Base-by-base conservation (phyloP, 371 early-diverging fungal species). In the Funneliformis caledonium region DNA sequence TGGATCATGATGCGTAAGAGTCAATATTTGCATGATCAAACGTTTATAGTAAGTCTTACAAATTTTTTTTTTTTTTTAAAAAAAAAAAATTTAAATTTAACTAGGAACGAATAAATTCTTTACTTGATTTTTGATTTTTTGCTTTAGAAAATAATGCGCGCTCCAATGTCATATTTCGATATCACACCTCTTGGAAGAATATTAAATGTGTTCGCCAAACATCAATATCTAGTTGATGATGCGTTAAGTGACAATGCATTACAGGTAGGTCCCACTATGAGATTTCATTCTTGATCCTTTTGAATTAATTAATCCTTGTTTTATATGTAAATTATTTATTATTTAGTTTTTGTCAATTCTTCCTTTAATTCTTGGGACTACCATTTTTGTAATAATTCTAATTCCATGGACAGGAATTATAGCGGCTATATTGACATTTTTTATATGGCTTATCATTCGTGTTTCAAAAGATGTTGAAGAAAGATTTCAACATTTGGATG, bases 81-180 rank as follows among this genome's bases (percentile, higher is more conserved):
- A 65, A 68, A 82, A 81, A 11, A 85, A 87, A 16, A 70, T 87
- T 50, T 80, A 74, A 19, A 91, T 90, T 81, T 83, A 26, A 26
- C 26, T 87, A 33, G 50, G 82, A 5, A 80, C 12, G 52, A 4
- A 52, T 16, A 16, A 52, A 50, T 16, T 52, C 2, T 52, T 8
- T 45, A 70, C 42, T 60, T 61, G 12, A 9, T 26, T 22, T 70
- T 87, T 75, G 26, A 26, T 26, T 26, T 26, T 26, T 26, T 26
- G 26, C 26, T 26, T 26, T 26, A 83, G 76, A 84, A 82, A 81
- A 83, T 88, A 12, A 75, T 92, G 84, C 89, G 88, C 48, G 90
- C 94, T 8, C 94, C 95, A 11, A 93, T 94, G 92, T 83, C 87
- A 5, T 95, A 91, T 83, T 96, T 94, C 82, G 95, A 94, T 78